Conservation (phyloP, 2,329 filamentous ascomycete genomes). For the Botryotinia calthae region DNA sequence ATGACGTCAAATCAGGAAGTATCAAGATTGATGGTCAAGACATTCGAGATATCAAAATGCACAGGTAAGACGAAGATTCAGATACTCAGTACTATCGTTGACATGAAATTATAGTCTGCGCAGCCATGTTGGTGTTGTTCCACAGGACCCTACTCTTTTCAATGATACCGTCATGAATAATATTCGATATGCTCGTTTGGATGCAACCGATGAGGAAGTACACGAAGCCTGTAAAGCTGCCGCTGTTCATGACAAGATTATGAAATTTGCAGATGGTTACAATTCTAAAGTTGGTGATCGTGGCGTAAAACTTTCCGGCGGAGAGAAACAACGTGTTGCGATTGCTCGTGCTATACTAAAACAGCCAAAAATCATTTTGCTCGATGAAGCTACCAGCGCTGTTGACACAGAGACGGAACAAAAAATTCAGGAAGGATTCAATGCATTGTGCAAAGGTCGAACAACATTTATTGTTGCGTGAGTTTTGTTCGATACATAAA, state of each 20-base stretch:
- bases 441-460: conserved; percentile 48
- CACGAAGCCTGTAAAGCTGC: conserved; percentile 54
- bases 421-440: conserved; percentile 68
- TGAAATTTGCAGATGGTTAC: conserved; percentile 51
- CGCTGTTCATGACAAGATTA: conserved; percentile 58
- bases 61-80: conserved; percentile 48
- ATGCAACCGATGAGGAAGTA: conserved; percentile 35
- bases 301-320: conserved; percentile 70
- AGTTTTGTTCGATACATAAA: conserved; percentile 17
- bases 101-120: conserved; percentile 33
- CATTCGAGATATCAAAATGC: conserved; percentile 43
- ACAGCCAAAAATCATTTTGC: conserved; percentile 86
- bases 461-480: conserved; percentile 47
- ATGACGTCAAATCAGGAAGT: conserved; percentile 43
- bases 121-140: conserved; percentile 53
- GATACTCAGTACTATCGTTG: conserved; percentile 38
- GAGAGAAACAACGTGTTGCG: conserved; percentile 79
- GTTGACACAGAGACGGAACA: conserved; percentile 94
- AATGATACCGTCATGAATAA: conserved; percentile 49
- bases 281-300: conserved; percentile 46
- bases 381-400: conserved; percentile 93
- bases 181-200: conserved; percentile 36
- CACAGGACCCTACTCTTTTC: conserved; percentile 56
- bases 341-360: conserved; percentile 89
- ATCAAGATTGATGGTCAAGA: conserved; percentile 42